Evolutionary conservation across 176 grass and related monocot species (phyloP), one percentile per base, ranked within the genome.

Genomic region (Echinochloa phyllopogon): DNA sequence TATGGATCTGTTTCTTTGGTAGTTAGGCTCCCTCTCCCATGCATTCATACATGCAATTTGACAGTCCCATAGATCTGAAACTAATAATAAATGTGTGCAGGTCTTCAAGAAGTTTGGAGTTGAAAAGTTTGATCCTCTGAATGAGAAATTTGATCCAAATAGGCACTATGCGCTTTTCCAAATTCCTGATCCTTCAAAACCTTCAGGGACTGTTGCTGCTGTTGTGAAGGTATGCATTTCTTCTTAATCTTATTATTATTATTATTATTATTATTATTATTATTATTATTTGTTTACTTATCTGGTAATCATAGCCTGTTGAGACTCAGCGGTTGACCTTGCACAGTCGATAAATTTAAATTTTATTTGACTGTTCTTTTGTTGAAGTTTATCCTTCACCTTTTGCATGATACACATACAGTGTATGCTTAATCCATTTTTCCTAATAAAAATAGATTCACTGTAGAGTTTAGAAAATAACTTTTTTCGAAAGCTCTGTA

Each of bases 81-180:
- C 36, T 86, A 64, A 72, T 71, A 65, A n/a, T 2, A 16, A 55
- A 43, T 55, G 10, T 23, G 10, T 43, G 11, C 87, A 92, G 91
- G 91, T 74, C 8, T 89, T 92, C 67, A 87, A 75, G 75, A 92
- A 92, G 63, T 89, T 89, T 73, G 91, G 91, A 81, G 84, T 92
- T 49, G 76, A 87, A 43, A 92, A 87, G 52, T 92, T 81, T 81
- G 91, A 92, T 78, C 81, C 87, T 37, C 33, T 72, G 13, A 81
- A 89, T 67, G 87, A 92, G 87, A 77, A 87, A 51, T 92, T 92
- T 87, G 91, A 92, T 67, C 91, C 91, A 51, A 77, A 89, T 50
- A 89, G 57, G 6, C 91, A 92, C 63, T 74, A 57, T 53, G 84
- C 87, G 4, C 63, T 92, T 82, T 92, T 92, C 76, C 91, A 92